phyloP scores from a whole-genome alignment of 192 early-diverging fungal genomes.

The Endogone sp. region DNA sequence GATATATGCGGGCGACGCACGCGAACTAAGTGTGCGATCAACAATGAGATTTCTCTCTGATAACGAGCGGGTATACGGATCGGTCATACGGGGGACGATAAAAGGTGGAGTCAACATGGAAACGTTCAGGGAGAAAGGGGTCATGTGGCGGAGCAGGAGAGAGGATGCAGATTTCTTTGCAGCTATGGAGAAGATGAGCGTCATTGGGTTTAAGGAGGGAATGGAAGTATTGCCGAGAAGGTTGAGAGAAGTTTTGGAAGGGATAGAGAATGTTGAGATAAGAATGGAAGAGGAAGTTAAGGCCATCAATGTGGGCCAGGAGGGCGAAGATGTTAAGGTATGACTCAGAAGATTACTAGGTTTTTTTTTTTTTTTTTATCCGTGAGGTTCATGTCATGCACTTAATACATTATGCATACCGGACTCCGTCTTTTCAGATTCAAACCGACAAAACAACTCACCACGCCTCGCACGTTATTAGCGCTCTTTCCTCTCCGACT shows the following conservation, averaged over 20 bases:
- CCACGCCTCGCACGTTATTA: constrained; percentile 59
- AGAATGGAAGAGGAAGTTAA: constrained; percentile 28
- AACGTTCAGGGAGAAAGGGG: constrained; percentile 23
- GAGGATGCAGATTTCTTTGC: constrained; percentile 53
- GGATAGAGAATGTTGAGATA: constrained; percentile 55
- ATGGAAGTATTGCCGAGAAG: constrained; percentile 64
- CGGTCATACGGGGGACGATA: constrained; percentile 45
- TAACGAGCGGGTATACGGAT: constrained; percentile 55
- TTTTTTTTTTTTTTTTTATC: no score
- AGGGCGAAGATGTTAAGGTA: constrained; percentile 38
- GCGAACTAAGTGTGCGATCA: constrained; percentile 69
- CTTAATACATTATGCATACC: no score
- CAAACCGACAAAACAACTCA: constrained; percentile 26
- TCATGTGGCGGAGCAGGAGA: constrained; percentile 22
- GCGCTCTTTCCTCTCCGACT: constrained; percentile 56
- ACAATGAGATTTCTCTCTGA: constrained; percentile 72
- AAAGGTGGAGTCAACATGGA: constrained; percentile 29
- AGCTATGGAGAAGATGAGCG: constrained; percentile 56
- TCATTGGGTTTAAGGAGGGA: constrained; percentile 83
- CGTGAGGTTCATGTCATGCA: no score
- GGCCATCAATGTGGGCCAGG: background rate
- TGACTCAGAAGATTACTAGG: constrained; percentile 4
- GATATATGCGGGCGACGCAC: constrained; percentile 88
- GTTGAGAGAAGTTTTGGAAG: constrained; percentile 46
- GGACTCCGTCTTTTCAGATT: constrained; percentile 27